Conservation (phyloP, 2,329 filamentous ascomycete species). For the Colletotrichum abscissum region DNA sequence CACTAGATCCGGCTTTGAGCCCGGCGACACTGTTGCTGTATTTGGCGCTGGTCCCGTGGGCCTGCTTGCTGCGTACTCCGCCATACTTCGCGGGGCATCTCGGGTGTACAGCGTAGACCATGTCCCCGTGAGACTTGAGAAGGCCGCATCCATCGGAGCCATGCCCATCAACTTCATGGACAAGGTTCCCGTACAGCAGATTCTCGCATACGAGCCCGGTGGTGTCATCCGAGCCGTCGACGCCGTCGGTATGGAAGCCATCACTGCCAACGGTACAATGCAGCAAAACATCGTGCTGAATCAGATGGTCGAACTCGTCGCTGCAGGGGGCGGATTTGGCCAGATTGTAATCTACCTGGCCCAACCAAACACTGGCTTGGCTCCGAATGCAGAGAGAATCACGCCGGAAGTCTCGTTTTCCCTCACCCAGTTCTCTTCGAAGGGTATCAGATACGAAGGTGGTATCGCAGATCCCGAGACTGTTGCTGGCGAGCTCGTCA, state of each 20-base stretch:
- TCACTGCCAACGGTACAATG: slow-evolving; percentile 32
- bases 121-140: slow-evolving; percentile 36
- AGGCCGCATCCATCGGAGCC: slow-evolving; percentile 36
- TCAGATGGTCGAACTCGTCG: slow-evolving; percentile 33
- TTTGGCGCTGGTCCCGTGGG: slow-evolving; percentile 74
- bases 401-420: slow-evolving; percentile 19
- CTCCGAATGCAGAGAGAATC: slow-evolving; percentile 28
- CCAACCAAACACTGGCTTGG: slow-evolving; percentile 36
- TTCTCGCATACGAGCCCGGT: slow-evolving; percentile 27
- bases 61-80: slow-evolving; percentile 56
- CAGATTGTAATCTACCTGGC: background rate
- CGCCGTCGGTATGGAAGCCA: slow-evolving; percentile 35
- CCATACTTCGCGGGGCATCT: slow-evolving; percentile 39
- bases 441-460: slow-evolving; percentile 9
- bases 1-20: slow-evolving; percentile 54
- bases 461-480: background rate
- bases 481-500: background rate
- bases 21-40: slow-evolving; percentile 70
- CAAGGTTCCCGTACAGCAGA: slow-evolving; percentile 26
- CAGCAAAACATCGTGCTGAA: slow-evolving; percentile 33
- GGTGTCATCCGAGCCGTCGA: slow-evolving; percentile 38
- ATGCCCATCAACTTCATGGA: slow-evolving; percentile 37
- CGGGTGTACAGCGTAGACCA: slow-evolving; percentile 38
- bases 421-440: slow-evolving; percentile 30
- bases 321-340: slow-evolving; percentile 37